Conservation (phyloP, 345 rosid genomes). For the Salix arbutifolia region DNA sequence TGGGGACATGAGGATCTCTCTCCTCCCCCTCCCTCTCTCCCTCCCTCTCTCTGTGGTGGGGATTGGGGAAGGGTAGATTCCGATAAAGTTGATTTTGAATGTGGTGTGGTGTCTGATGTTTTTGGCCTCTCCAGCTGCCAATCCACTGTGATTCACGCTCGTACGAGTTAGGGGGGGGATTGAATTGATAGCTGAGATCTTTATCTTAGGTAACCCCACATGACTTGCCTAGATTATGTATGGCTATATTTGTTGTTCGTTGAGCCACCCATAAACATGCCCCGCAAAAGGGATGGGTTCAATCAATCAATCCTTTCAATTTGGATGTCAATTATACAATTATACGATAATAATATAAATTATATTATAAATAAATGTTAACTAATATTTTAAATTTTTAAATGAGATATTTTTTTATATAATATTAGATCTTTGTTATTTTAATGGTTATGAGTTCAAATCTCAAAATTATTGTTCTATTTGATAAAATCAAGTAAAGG, state of each 20-base stretch:
- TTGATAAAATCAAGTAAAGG: no score
- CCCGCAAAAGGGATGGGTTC: constrained; percentile 11
- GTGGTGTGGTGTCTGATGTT: constrained; percentile 10
- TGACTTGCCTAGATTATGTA: background rate
- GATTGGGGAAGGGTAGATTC: constrained; percentile 25
- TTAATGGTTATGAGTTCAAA: accelerated
- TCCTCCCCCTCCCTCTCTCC: background rate
- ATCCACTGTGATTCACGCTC: background rate
- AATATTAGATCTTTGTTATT: no score
- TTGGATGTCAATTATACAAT: background rate
- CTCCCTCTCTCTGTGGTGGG: constrained; percentile 3
- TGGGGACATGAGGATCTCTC: constrained; percentile 26
- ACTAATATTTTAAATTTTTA: no score
- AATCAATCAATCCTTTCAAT: background rate
- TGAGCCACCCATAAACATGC: constrained; percentile 11
- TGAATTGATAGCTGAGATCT: background rate
- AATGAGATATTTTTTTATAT: accelerated
- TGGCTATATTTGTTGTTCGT: constrained; percentile 12
- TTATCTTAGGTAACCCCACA: constrained; percentile 10
- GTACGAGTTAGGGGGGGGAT: background rate
- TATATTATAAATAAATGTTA: no score
- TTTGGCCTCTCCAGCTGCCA: background rate
- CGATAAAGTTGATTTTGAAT: constrained; percentile 30
- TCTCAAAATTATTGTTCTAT: accelerated
- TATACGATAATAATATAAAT: no score